Evolutionary conservation across 164 flowering plant species (phyloP).

Genomic region (Cinnamomum micranthum): DNA sequence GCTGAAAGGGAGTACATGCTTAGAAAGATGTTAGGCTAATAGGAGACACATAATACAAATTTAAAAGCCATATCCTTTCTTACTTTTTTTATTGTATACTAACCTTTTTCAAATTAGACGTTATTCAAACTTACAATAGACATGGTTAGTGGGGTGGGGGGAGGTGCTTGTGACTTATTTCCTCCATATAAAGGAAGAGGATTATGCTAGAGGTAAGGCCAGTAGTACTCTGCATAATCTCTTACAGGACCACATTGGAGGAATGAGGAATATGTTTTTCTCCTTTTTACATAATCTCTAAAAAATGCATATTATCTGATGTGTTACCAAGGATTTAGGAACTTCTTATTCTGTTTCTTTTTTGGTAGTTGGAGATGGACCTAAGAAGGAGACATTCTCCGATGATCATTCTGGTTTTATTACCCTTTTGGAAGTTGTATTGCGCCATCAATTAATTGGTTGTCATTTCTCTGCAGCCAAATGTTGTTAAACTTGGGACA

Average conservation of each 20-base stretch:
- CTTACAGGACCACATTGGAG: too few relatives aligned
- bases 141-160: too few relatives aligned
- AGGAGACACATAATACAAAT: too few relatives aligned
- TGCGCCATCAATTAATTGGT: neutral
- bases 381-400: neutral
- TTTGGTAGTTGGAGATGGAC: constrained; percentile 2
- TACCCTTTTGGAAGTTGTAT: neutral
- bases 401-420: neutral
- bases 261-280: neutral
- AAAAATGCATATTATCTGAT: neutral
- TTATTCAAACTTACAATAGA: too few relatives aligned
- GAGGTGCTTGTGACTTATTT: too few relatives aligned
- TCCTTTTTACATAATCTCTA: neutral
- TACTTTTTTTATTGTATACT: neutral
- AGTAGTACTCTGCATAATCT: too few relatives aligned
- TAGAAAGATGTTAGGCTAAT: too few relatives aligned
- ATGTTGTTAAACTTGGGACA: constrained; percentile 67
- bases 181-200: too few relatives aligned
- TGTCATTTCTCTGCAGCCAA: constrained; percentile 36
- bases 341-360: neutral
- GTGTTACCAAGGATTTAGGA: neutral
- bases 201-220: too few relatives aligned
- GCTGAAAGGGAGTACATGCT: too few relatives aligned
- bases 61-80: neutral
- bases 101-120: neutral